These are phyloP conservation scores for Buddleja alternifolia DNA, from an alignment of 257 asterid species.

Conservation along the genomic window DNA sequence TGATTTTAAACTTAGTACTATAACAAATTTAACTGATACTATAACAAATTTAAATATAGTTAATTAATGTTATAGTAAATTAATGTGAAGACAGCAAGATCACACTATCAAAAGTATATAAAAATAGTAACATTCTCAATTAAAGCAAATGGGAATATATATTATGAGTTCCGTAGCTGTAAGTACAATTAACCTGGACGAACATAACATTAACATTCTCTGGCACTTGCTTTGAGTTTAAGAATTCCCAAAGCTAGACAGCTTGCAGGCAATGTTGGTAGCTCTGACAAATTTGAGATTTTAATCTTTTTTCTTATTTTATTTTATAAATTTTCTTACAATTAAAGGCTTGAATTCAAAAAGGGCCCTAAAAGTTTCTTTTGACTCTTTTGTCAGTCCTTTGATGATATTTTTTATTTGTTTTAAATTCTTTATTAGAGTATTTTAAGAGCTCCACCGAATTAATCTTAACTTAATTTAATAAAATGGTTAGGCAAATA, in stretches of 20 bases:
- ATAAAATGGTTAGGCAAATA: no score
- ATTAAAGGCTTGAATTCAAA: neutral
- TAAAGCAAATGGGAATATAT: conserved; percentile 31
- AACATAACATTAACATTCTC: conserved; percentile 1
- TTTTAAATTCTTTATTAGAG: neutral
- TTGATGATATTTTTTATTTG: neutral
- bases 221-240: conserved; percentile 17
- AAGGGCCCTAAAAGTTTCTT: conserved; percentile 17
- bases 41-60: conserved; percentile 22
- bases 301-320: neutral
- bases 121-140: neutral
- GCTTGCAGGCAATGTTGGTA: conserved; percentile 46
- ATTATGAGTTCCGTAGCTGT: conserved; percentile 33
- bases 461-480: neutral
- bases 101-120: neutral
- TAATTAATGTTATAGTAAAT: conserved; percentile 25
- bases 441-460: neutral
- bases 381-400: neutral
- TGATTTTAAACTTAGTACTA: neutral
- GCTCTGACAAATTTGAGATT: conserved; percentile 25
- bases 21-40: no score
- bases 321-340: no score
- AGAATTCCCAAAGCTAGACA: conserved; percentile 49
- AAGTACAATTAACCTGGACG: conserved; percentile 40
- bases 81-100: conserved; percentile 34